phyloP scores from a whole-genome alignment of 805 yeast species.

The Pichia ethanolica region DNA sequence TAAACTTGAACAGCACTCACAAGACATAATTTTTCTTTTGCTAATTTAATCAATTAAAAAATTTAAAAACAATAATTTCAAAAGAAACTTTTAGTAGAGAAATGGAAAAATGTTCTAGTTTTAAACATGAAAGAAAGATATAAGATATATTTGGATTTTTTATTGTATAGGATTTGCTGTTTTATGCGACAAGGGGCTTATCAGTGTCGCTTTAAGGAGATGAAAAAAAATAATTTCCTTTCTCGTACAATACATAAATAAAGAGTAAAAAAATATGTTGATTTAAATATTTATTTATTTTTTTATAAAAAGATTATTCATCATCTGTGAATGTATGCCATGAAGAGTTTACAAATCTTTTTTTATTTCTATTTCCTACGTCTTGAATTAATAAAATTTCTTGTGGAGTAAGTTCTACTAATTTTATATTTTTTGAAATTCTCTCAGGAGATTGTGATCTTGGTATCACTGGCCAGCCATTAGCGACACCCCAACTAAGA shows the following conservation, averaged over 20 bases:
- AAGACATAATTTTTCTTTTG: slow-evolving; percentile 9
- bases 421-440: slow-evolving; percentile 25
- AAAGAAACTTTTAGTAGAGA: too few species aligned
- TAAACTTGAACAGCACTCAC: slow-evolving; percentile 14
- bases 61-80: too few species aligned
- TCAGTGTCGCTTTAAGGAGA: neutral
- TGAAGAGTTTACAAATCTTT: slow-evolving; percentile 9
- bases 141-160: too few species aligned
- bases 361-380: slow-evolving; percentile 8
- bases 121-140: too few species aligned
- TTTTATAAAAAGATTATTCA: slow-evolving; percentile 5
- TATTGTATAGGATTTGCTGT: neutral
- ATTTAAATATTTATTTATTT: too few species aligned
- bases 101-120: too few species aligned
- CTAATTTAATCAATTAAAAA: too few species aligned
- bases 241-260: too few species aligned
- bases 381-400: slow-evolving; percentile 21
- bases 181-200: neutral
- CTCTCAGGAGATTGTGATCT: slow-evolving; percentile 16
- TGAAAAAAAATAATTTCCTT: neutral
- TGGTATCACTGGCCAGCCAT: slow-evolving; percentile 29
- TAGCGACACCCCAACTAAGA: slow-evolving; percentile 27
- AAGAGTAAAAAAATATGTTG: too few species aligned
- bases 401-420: slow-evolving; percentile 29
- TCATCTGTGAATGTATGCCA: slow-evolving; percentile 10